Base-by-base conservation (phyloP, 805 yeast species). In the Kodamaea lidongshanica region DNA sequence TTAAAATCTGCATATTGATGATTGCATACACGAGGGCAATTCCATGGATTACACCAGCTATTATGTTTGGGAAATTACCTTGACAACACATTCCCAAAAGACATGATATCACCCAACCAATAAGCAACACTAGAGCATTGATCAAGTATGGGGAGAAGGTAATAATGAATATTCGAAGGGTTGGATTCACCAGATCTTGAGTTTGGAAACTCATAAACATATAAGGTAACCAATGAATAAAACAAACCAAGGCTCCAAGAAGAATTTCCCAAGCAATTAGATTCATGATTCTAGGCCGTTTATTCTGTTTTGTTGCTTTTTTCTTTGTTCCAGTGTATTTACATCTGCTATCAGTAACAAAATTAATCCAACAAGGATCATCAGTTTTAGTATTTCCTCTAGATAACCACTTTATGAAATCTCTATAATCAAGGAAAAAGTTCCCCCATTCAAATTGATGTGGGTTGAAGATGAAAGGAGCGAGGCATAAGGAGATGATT, bases 291-390 rank as follows among this genome's bases (percentile, higher is more conserved):
- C 22, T 12, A 9, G 23, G 21, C 10, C 15, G 9, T 16, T 13
- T 4, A 14, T 7, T 19, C 25, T 14, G 25, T 9, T 12, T 27
- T 6, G 25, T 8, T 7, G 23, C 8, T 13, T 19, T 30, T 16
- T 34, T 32, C 34, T 51, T 55, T 19, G 32, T 38, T 0, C 66
- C 66, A 7, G 58, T 46, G 24, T 39, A 40, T 28, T 38, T 45
- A 0, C 50, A 34, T 22, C 65, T 31, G 4, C 41, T 33, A 1
- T 17, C 10, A 25, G 53, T 58, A 15, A 76, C 77, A 47, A 67
- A 79, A 2, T 75, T 77, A 32, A 79, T 70, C 97, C 97, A 88
- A 1, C 95, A 84, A 46, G 78, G 74, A 30, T 58, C 54, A 11
- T 12, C 78, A 67, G 73, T 72, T 41, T 65, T 67, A 12, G 76